These are phyloP conservation scores for Amaranthus hypochondriacus DNA, from an alignment of 148 eudicot species.

Conservation along the genomic window DNA sequence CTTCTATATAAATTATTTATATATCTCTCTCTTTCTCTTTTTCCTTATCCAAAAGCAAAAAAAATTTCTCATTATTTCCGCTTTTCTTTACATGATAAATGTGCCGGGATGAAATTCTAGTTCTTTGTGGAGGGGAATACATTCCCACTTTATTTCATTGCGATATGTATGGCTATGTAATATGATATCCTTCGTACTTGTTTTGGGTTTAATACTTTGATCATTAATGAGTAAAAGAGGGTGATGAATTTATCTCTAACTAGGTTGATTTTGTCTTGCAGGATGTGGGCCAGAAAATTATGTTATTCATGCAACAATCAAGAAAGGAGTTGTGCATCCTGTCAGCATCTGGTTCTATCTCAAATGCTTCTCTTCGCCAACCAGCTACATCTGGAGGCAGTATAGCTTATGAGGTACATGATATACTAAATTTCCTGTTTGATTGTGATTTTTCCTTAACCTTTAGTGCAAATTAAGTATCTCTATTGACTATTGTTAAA, in stretches of 20 bases:
- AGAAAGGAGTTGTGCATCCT: slow-evolving; percentile 66
- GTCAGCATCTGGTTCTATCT: slow-evolving; percentile 81
- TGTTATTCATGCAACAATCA: slow-evolving; percentile 69
- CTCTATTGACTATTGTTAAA: neutral
- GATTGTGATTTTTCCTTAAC: neutral
- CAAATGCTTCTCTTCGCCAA: slow-evolving; percentile 68
- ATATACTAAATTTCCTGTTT: neutral
- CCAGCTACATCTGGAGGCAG: slow-evolving; percentile 74
- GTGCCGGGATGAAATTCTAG: too few relatives aligned
- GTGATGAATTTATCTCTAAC: neutral
- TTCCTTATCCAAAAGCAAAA: too few relatives aligned
- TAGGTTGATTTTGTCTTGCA: slow-evolving; percentile 22
- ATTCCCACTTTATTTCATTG: neutral
- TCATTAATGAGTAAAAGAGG: neutral
- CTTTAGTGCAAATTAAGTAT: neutral
- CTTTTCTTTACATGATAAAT: too few relatives aligned
- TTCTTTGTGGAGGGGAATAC: too few relatives aligned
- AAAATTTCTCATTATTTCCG: too few relatives aligned
- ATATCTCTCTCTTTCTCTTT: too few relatives aligned
- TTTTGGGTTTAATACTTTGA: neutral
- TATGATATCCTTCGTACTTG: neutral
- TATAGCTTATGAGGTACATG: slow-evolving; percentile 63
- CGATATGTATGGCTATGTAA: neutral
- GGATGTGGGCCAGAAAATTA: slow-evolving; percentile 77
- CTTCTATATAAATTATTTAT: too few relatives aligned